Conservation (phyloP, 306 rosid genomes). For the Sindora glabra region DNA sequence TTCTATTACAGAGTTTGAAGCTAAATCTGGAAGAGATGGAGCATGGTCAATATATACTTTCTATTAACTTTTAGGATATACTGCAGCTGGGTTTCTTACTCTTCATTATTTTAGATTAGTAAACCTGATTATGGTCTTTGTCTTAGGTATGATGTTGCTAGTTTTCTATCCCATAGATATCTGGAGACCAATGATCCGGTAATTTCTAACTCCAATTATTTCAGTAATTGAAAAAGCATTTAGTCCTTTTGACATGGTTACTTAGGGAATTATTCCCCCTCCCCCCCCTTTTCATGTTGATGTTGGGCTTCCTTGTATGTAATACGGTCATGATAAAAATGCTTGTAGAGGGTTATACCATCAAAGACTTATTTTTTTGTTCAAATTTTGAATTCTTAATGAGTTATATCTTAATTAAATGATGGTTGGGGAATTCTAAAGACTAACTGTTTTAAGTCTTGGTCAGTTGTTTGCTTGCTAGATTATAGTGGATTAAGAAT, state of each 20-base stretch:
- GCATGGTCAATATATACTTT: slow-evolving; percentile 75
- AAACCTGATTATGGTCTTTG: slow-evolving; percentile 15
- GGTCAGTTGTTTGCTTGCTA: neutral
- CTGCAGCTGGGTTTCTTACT: neutral
- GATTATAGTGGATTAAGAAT: neutral
- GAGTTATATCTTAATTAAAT: too few relatives aligned
- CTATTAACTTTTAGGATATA: slow-evolving; percentile 19
- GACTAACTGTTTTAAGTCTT: neutral
- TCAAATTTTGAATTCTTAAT: too few relatives aligned
- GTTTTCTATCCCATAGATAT: slow-evolving; percentile 73
- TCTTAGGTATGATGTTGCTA: slow-evolving; percentile 81
- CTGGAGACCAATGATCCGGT: slow-evolving; percentile 88
- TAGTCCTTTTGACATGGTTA: neutral
- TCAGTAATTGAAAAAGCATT: neutral
- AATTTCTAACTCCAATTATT: slow-evolving; percentile 32
- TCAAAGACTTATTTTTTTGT: neutral
- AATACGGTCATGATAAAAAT: too few relatives aligned
- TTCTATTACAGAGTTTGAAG: slow-evolving; percentile 80
- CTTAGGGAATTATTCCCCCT: too few relatives aligned
- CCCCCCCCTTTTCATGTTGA: too few relatives aligned
- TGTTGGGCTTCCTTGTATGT: too few relatives aligned
- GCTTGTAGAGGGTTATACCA: too few relatives aligned
- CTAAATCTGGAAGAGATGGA: slow-evolving; percentile 96
- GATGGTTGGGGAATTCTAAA: too few relatives aligned
- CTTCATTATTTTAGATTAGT: neutral